Evolutionary conservation across 2,329 filamentous ascomycete genomes (phyloP).

Genomic region (Ophiostoma australiae): DNA sequence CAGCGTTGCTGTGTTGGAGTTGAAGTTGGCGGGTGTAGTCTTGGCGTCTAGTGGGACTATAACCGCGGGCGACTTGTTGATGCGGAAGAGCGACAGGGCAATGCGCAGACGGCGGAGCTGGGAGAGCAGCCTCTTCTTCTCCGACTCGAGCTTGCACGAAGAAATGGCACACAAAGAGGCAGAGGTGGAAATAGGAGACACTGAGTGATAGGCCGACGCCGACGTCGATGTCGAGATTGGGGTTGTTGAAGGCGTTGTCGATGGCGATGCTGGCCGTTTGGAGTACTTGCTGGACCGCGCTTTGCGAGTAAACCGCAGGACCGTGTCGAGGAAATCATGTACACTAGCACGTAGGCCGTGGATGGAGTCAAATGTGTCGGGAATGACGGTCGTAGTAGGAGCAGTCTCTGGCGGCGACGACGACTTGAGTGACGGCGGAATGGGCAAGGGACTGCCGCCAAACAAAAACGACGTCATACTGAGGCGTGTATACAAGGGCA

Average conservation of each 20-base stretch:
- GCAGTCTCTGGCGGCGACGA: background rate
- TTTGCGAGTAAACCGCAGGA: background rate
- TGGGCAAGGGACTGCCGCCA: background rate
- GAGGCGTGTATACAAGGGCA: background rate
- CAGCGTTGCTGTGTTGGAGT: background rate
- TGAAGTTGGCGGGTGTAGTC: background rate
- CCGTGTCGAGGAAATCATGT: background rate
- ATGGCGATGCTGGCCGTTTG: background rate
- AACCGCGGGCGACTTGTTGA: background rate
- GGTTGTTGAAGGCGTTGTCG: background rate
- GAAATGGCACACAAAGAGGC: background rate
- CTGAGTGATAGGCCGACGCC: background rate
- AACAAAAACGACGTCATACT: background rate
- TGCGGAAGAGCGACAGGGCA: background rate
- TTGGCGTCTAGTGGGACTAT: background rate
- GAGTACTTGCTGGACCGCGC: background rate
- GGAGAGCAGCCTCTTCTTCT: background rate
- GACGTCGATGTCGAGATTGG: background rate
- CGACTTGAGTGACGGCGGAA: background rate
- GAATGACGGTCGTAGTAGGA: background rate
- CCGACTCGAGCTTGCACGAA: background rate
- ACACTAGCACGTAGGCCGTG: background rate
- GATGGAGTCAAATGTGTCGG: background rate
- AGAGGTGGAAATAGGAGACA: background rate
- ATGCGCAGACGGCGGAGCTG: background rate